Evolutionary conservation across 768 basidiomycete species (phyloP), one percentile per base, ranked within the genome.

Genomic region (Chiua virens): DNA sequence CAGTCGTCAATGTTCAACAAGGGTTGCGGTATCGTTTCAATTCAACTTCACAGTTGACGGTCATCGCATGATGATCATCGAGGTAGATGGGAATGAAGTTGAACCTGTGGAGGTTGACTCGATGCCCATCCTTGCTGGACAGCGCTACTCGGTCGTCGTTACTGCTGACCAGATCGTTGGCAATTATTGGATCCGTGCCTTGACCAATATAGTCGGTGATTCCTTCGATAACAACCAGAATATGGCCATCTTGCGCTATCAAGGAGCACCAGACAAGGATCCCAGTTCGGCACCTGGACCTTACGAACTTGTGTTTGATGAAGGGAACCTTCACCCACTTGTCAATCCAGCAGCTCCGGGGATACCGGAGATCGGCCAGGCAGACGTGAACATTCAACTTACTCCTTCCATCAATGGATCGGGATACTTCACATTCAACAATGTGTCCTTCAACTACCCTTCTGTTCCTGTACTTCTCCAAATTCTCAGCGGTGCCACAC

Each of bases 381-480:
- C 76, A 2, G 77, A 78, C 41, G 63, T 77, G 21, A 65, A 62
- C 21, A 30, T 77, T 25, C 61, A 64, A 42, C 54, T 69, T 5
- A 15, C 20, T 13, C 42, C 55, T 0, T 57, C 58, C 4, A 22
- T 43, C 36, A 56, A 23, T 22, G 2, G 20, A 1, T 0, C 17
- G 2, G 39, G 35, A 2, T 28, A 14, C 9, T 71, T 60, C 38
- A 57, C 53, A 4, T 17, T 72, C n/a, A 70, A 71, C 42, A 59
- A 55, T 7, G 51, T 41, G 15, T 57, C 73, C 17, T 82, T 60
- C 45, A 25, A 62, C 7, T 59, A 69, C 6, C 79, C 82, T 0
- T 62, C 70, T 1, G 63, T 76, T 2, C 82, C 84, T 0, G 79
- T 82, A 5, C 72, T 85, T 17, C 71, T 83, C 1, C 84, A 85